Evolutionary conservation across 2,329 filamentous ascomycete species (phyloP).

Genomic region (Dryadomyces quercivorus): DNA sequence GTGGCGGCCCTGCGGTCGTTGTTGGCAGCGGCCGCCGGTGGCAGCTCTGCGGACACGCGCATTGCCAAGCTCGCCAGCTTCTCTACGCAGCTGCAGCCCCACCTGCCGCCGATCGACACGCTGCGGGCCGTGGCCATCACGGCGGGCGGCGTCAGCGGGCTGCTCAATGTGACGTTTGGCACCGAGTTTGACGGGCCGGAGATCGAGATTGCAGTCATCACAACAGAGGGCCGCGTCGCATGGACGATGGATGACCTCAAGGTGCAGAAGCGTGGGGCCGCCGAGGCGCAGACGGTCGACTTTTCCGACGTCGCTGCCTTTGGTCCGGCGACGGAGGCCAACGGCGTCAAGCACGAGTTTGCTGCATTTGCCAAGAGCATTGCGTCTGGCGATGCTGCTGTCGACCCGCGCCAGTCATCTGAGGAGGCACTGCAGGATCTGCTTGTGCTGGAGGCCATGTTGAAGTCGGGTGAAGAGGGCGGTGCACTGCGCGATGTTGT

Average conservation of each 20-base stretch:
- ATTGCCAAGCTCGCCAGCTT: conserved; percentile 34
- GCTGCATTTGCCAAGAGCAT: conserved; percentile 17
- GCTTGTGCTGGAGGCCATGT: conserved; percentile 17
- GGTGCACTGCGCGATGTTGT: neutral
- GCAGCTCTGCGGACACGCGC: neutral
- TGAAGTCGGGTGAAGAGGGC: conserved; percentile 16
- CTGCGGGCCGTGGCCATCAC: conserved; percentile 38
- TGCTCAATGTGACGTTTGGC: conserved; percentile 18
- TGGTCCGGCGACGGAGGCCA: conserved; percentile 5
- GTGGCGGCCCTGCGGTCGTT: conserved; percentile 50
- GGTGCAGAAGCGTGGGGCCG: conserved; percentile 6
- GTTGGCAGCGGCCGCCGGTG: conserved; percentile 28
- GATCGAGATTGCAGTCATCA: conserved; percentile 16
- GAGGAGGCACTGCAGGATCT: conserved; percentile 19
- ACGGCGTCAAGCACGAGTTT: conserved; percentile 19
- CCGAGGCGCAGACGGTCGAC: conserved; percentile 5
- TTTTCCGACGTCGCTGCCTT: conserved; percentile 6
- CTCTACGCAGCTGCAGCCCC: conserved; percentile 38
- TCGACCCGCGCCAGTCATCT: conserved; percentile 16
- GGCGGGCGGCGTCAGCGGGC: conserved; percentile 14
- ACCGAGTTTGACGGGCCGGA: conserved; percentile 20
- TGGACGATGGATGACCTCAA: conserved; percentile 15
- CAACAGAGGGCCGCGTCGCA: conserved; percentile 16
- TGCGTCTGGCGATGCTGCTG: conserved; percentile 8
- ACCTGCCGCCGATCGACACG: conserved; percentile 55